Percentiles rank a stretch among this genome's conserved stretches.
Evolutionary conservation across 2,329 filamentous ascomycete genomes (phyloP).

Genomic region (Fusarium musae): DNA sequence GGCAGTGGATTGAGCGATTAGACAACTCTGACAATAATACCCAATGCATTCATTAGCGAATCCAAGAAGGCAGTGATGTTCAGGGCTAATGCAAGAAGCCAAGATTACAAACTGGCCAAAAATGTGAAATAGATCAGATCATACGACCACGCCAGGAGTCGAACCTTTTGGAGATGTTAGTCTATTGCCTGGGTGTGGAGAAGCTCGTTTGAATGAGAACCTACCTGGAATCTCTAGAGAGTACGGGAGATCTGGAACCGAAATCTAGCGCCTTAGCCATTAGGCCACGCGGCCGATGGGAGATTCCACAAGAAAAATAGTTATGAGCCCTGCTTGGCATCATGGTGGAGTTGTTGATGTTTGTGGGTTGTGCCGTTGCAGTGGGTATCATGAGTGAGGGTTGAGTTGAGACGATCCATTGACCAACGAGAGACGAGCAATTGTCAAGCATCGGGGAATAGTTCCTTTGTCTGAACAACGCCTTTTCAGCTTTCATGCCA

Average conservation of each 20-base stretch:
- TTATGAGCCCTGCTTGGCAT: slow-evolving; percentile 9
- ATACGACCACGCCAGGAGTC: slow-evolving; percentile 42
- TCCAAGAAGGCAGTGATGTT: neutral
- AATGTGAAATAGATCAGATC: slow-evolving; percentile 10
- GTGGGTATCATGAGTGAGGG: slow-evolving; percentile 7
- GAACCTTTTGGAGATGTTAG: slow-evolving; percentile 29
- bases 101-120: neutral
- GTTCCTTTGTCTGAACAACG: neutral
- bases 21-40: neutral
- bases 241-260: slow-evolving; percentile 12
- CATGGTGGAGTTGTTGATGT: slow-evolving; percentile 5
- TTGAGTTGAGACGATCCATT: neutral
- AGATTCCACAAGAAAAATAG: neutral
- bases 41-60: neutral
- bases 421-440: slow-evolving; percentile 5
- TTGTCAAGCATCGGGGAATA: slow-evolving; percentile 8
- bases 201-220: neutral
- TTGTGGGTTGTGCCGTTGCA: neutral
- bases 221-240: slow-evolving; percentile 42
- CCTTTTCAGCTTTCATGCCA: neutral
- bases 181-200: neutral
- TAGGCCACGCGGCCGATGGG: slow-evolving; percentile 39
- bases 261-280: slow-evolving; percentile 43
- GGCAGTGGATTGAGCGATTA: neutral
- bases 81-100: neutral